Evolutionary conservation across 2,329 filamentous ascomycete species (phyloP).

Genomic region (Plectosphaerella plurivora): DNA sequence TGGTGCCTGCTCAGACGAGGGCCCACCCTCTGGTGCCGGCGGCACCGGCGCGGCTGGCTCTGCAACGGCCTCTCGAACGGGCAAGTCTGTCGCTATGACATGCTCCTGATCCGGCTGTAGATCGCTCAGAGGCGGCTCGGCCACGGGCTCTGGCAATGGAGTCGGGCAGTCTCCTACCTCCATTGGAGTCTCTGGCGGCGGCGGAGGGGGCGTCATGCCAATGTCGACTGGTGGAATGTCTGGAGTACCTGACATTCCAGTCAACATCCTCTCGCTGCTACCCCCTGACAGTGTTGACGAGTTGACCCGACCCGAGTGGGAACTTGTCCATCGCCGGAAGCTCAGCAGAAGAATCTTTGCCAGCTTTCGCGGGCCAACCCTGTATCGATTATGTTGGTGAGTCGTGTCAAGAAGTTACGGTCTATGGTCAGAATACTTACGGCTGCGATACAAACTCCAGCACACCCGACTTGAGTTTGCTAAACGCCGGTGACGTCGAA

Average conservation of each 20-base stretch:
- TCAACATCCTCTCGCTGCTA: not conserved
- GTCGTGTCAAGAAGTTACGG: not conserved
- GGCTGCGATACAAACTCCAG: constrained; percentile 33
- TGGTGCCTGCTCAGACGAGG: not conserved
- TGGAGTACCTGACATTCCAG: not conserved
- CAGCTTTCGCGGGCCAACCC: constrained; percentile 30
- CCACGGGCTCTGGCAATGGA: too few species aligned
- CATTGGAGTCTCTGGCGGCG: too few species aligned
- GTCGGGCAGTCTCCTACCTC: too few species aligned
- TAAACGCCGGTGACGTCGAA: constrained; percentile 12
- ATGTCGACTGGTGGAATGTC: not conserved
- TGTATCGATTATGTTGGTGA: constrained; percentile 3
- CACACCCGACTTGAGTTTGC: constrained; percentile 14
- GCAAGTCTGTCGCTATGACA: too few species aligned
- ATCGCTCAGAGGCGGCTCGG: too few species aligned
- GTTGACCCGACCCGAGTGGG: not conserved
- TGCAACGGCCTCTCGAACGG: too few species aligned
- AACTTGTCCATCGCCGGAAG: constrained; percentile 18
- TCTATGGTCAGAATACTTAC: constrained; percentile 15
- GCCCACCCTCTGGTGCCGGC: too few species aligned
- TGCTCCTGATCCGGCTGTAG: too few species aligned
- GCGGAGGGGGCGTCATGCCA: too few species aligned
- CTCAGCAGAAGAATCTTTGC: constrained; percentile 24
- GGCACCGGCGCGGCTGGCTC: too few species aligned
- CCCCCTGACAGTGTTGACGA: not conserved